phyloP scores from a whole-genome alignment of 1,139 yeast genomes.

The Yarrowia galli region DNA sequence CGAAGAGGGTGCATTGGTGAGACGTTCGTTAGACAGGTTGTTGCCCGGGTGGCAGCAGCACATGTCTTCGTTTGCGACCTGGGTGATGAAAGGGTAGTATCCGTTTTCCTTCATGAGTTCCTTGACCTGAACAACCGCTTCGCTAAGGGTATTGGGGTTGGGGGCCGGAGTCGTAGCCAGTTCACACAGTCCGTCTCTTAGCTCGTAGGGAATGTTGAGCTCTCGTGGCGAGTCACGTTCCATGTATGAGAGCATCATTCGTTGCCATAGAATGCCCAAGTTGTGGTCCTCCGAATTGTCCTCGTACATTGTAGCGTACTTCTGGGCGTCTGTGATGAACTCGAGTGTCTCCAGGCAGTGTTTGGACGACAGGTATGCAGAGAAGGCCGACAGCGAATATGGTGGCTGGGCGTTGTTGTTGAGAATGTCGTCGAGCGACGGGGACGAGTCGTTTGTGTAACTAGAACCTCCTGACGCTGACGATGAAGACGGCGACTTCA shows the following conservation, averaged over 20 bases:
- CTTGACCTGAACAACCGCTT: constrained; percentile 46
- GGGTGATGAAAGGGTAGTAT: constrained; percentile 44
- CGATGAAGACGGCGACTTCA: constrained; percentile 14
- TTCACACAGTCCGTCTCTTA: constrained; percentile 44
- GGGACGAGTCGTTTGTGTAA: constrained; percentile 40
- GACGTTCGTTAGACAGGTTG: constrained; percentile 24
- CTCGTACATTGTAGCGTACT: constrained; percentile 45
- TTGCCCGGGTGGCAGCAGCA: constrained; percentile 18
- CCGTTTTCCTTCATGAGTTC: constrained; percentile 50
- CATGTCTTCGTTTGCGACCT: constrained; percentile 32
- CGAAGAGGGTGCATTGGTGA: not conserved
- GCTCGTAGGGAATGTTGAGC: constrained; percentile 48
- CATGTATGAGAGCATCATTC: constrained; percentile 48
- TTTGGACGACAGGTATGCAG: constrained; percentile 47
- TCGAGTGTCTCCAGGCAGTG: constrained; percentile 52
- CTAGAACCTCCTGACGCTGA: constrained; percentile 36
- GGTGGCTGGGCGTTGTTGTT: constrained; percentile 46
- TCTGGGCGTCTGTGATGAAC: constrained; percentile 48
- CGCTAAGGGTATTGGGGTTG: constrained; percentile 44
- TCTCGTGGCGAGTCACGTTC: constrained; percentile 48
- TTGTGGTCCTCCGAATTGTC: constrained; percentile 39
- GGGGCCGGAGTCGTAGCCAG: constrained; percentile 43
- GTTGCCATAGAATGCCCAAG: constrained; percentile 46
- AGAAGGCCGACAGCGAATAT: constrained; percentile 47
- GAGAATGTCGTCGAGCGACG: constrained; percentile 48